phyloP scores from a whole-genome alignment of 2,329 filamentous ascomycete species.

The Bipolaris bicolor region DNA sequence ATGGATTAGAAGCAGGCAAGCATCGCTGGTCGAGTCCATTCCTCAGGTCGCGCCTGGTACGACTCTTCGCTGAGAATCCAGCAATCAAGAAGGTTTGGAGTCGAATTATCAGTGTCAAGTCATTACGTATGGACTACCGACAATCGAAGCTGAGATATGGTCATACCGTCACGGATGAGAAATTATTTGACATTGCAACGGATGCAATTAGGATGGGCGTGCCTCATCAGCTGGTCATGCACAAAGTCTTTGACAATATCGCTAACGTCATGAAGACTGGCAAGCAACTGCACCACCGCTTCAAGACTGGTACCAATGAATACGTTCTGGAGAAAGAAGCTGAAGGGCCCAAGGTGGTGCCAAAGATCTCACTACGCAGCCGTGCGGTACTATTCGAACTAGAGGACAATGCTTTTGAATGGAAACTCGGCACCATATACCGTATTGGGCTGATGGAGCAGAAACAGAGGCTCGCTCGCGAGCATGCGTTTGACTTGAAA shows the following conservation, averaged over 20 bases:
- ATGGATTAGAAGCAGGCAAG: constrained; percentile 78
- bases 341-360: constrained; percentile 83
- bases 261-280: constrained; percentile 86
- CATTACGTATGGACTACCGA: constrained; percentile 78
- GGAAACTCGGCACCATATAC: constrained; percentile 95
- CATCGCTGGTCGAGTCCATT: constrained; percentile 90
- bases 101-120: constrained; percentile 81
- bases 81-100: constrained; percentile 85
- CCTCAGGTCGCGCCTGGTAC: constrained; percentile 73
- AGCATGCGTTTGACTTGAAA: constrained; percentile 89
- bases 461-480: constrained; percentile 83
- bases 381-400: constrained; percentile 87
- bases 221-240: constrained; percentile 88
- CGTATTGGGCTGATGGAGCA: constrained; percentile 87
- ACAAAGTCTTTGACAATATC: constrained; percentile 91
- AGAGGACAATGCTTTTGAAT: constrained; percentile 96
- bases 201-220: constrained; percentile 88
- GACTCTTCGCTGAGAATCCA: constrained; percentile 88
- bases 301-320: constrained; percentile 84
- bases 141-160: constrained; percentile 73
- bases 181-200: constrained; percentile 79
- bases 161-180: constrained; percentile 70
- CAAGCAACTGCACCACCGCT: constrained; percentile 90
- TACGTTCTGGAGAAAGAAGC: constrained; percentile 86
- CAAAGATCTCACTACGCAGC: constrained; percentile 81